Base-by-base conservation (phyloP, 805 yeast species). In the Starmera caribaea region DNA sequence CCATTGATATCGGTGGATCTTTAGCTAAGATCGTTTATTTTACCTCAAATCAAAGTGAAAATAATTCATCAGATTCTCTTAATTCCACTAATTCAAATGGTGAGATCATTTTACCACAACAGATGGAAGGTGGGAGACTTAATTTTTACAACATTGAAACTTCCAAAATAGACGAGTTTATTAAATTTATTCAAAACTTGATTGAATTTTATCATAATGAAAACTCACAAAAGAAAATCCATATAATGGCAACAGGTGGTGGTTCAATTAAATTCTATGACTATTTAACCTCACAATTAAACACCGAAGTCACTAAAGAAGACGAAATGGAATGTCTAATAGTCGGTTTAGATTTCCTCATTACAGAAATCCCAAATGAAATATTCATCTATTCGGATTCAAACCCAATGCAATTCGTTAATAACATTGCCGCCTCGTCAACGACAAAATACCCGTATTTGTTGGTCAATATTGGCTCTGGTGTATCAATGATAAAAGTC, bases 261-360 rank as follows among this genome's bases (percentile, higher is more conserved):
- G 98, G 98, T 1, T 82, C 97, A 2, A 86, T 80, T 62, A 89
- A 88, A 61, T 90, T 79, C 53, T 73, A 82, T 49, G 80, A 80
- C 41, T 63, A 74, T 35, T 64, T 92, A 63, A 65, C 66, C 16
- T 56, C 66, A 11, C 76, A 76, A 35, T 76, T 90, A 44, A 40
- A 48, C 17, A 51, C 50, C 15, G 47, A 47, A 7, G 59, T 65
- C 6, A 51, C 58, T 12, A 81, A 81, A 36, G 80, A 79, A 44
- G 98, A 92, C 58, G 98, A 92, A 61, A 92, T 92, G 96, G 92
- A 82, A 54, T 88, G 97, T 54, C 65, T 92, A 6, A 92, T 92
- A 39, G 79, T 75, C 39, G 98, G 98, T 3, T 63, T 87, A 30
- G 94, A 90, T 55, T 92, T 94, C 68, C 79, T 92, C 52, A 86